Base-by-base conservation (phyloP, 192 early-diverging fungal genomes). In the Jimgerdemannia flammicorona region DNA sequence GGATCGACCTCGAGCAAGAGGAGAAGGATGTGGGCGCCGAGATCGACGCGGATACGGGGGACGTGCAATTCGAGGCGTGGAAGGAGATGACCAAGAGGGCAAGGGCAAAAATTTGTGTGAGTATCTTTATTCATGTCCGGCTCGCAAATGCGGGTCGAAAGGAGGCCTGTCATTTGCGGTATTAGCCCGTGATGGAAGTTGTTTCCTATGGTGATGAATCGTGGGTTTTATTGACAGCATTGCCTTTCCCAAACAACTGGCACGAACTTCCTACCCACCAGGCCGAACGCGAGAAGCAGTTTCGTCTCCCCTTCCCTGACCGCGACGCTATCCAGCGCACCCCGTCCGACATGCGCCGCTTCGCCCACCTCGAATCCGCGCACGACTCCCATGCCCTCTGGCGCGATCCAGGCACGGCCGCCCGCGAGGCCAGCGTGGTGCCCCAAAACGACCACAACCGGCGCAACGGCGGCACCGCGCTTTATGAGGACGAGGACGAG, bases 301-400 rank as follows among this genome's bases (percentile, higher is more conserved):
- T 76, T 40, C 77, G 81, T 19, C 67, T 82, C 14, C 85, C 80
- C n/a, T 88, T 94, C 71, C 79, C 80, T 43, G 90, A 92, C 4
- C 84, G 86, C 17, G 70, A 80, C 3, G 87, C 85, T n/a, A 42
- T 89, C 4, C 73, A 73, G 42, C 83, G 92, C 69, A 89, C 86
- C 1, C 76, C 85, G 3, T 77, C 83, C n/a, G 88, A 87, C 19
- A 93, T 92, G 91, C 81, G 81, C 39, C 80, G 84, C 40, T 90
- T 86, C 11, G 64, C 73, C 14, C 74, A 80, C 43, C 81, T 88
- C n/a, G 83, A 88, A 43, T 78, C 77, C 10, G 74, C 74, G 1
- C 83, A 88, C 66, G 73, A 81, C 43, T 40, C 19, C 9, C 67
- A 7, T 2, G 4, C 18, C 43, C 9, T 19, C 63, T 11, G 70